These are phyloP conservation scores for Mycena metata DNA, from an alignment of 768 basidiomycete genomes.

Conservation along the genomic window DNA sequence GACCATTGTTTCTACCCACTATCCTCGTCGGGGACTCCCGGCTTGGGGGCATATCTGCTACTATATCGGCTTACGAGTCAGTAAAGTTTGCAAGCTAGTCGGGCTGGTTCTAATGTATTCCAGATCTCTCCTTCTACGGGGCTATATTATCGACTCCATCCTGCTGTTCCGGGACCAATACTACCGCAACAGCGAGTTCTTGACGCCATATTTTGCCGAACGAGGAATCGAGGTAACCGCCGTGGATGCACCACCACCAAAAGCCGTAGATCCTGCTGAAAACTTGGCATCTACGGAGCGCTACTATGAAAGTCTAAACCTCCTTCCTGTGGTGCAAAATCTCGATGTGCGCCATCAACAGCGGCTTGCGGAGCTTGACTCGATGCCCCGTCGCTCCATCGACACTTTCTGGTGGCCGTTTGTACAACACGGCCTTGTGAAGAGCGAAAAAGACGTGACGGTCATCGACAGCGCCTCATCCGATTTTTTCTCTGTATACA, in stretches of 20 bases:
- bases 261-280: conserved; percentile 54
- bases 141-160: conserved; percentile 89
- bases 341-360: conserved; percentile 73
- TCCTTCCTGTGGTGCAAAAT: conserved; percentile 65
- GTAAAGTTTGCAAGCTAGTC: too few relatives aligned
- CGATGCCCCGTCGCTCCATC: conserved; percentile 83
- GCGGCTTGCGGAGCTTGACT: conserved; percentile 80
- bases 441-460: conserved; percentile 79
- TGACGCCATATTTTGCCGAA: conserved; percentile 83
- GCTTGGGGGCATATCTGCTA: conserved; percentile 93
- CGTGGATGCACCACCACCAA: conserved; percentile 71
- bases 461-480: conserved; percentile 92
- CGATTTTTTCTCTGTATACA: conserved; percentile 88
- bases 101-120: too few relatives aligned
- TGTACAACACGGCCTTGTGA: conserved; percentile 87
- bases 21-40: conserved; percentile 89
- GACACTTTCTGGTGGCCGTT: conserved; percentile 97
- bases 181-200: conserved; percentile 90
- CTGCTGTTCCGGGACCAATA: conserved; percentile 88
- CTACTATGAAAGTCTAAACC: conserved; percentile 75
- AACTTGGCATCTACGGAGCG: conserved; percentile 69
- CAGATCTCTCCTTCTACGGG: conserved; percentile 89
- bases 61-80: conserved; percentile 94
- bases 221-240: conserved; percentile 70
- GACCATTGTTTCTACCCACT: conserved; percentile 89